Base-by-base conservation (phyloP, 805 yeast genomes). In the Spathaspora arborariae region DNA sequence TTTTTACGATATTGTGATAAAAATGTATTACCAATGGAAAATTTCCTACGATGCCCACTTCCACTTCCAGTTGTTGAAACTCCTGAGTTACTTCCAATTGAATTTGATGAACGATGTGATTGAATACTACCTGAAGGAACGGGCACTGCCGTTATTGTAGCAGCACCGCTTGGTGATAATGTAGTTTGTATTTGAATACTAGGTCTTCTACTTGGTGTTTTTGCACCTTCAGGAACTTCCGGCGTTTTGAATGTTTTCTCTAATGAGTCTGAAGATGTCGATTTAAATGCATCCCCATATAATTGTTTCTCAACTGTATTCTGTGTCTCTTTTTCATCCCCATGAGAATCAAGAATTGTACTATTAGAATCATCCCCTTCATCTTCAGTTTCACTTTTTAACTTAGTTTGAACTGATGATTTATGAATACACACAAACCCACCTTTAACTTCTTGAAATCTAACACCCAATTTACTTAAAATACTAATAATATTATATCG, bases 361-460 rank as follows among this genome's bases (percentile, higher is more conserved):
- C 41, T 38, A 18, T 43, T 36, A 4, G 45, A 34, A 11, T 34
- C 39, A 34, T 21, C n/a, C 30, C 15, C 45, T 34, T 20, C 30
- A 11, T n/a, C 41, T 5, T 22, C 42, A 10, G 21, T 42, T 26
- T 41, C 45, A 19, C 26, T n/a, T 24, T 40, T 37, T 21, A 33
- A 20, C 38, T 20, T 27, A 6, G 38, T 21, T 19, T 48, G 44
- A n/a, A 48, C 70, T 2, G 82, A 78, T 37, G 84, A 77, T 30
- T 78, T 70, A 58, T 86, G 90, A 8, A 81, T 76, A 70, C 98
- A 91, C 20, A 88, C 78, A 63, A 92, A 91, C 0, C 97, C 98
- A 48, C 98, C 97, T 59, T 85, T 85, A 19, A 91, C 96, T 66
- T 91, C 98, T 51, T 84, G 85, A 63, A 78, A 91, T 49, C 82